Evolutionary conservation across 208 protist genomes (phyloP).

Genomic region (Leishmania tarentolae): DNA sequence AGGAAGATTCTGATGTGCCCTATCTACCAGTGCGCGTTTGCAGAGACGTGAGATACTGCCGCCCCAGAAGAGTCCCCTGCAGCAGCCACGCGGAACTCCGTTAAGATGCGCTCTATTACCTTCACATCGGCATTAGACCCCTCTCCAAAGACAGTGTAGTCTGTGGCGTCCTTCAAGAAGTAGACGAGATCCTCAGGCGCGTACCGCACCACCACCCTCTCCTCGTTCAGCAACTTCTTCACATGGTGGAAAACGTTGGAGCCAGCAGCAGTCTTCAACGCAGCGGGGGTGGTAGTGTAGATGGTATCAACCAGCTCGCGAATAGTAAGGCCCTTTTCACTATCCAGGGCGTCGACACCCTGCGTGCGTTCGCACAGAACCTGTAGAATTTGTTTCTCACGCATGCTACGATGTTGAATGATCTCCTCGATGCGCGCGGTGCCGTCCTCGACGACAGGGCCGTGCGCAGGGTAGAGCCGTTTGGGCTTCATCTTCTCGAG

Average conservation of each 20-base stretch:
- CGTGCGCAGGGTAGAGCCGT: slow-evolving; percentile 64
- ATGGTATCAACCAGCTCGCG: slow-evolving; percentile 45
- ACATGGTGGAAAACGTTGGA: slow-evolving; percentile 70
- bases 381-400: slow-evolving; percentile 64
- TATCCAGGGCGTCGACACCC: background rate
- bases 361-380: slow-evolving; percentile 27
- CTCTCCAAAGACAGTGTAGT: slow-evolving; percentile 55
- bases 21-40: background rate
- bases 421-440: slow-evolving; percentile 52
- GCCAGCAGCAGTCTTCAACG: slow-evolving; percentile 48
- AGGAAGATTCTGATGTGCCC: background rate
- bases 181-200: slow-evolving; percentile 19
- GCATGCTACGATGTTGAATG: slow-evolving; percentile 49
- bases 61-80: background rate
- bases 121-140: slow-evolving; percentile 25
- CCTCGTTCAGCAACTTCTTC: slow-evolving; percentile 58
- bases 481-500: slow-evolving; percentile 32
- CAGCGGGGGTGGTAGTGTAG: slow-evolving; percentile 46
- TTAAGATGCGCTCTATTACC: slow-evolving; percentile 36
- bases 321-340: slow-evolving; percentile 25
- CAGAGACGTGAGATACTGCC: background rate
- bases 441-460: slow-evolving; percentile 53
- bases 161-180: slow-evolving; percentile 40
- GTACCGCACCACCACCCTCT: slow-evolving; percentile 32
- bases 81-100: slow-evolving; percentile 36